Evolutionary conservation across 306 rosid species (phyloP).

Genomic region (Adenanthera pavonina): DNA sequence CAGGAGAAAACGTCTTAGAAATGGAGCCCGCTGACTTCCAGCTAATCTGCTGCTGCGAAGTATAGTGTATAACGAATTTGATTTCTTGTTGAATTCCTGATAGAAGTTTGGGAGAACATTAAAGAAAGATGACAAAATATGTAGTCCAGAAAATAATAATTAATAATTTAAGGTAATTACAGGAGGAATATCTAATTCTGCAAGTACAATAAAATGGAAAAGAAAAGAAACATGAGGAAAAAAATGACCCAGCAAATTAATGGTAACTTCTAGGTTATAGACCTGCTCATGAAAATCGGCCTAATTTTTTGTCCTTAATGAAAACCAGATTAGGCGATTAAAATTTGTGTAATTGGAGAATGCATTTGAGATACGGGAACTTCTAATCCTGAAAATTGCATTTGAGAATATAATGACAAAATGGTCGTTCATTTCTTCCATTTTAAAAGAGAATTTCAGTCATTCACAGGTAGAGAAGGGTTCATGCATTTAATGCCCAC

Average conservation of each 20-base stretch:
- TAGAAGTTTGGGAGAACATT: constrained; percentile 30
- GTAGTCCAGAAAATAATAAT: constrained; percentile 1
- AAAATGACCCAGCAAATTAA: not conserved
- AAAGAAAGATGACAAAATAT: constrained; percentile 17
- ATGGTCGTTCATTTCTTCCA: not conserved
- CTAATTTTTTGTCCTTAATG: not conserved
- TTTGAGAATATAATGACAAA: not conserved
- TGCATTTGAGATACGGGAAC: not conserved
- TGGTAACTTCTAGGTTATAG: not conserved
- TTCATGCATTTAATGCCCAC: not conserved
- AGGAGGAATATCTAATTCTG: not conserved
- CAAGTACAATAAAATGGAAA: not conserved
- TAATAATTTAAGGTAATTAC: not conserved
- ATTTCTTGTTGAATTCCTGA: constrained; percentile 96
- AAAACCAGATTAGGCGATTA: not conserved
- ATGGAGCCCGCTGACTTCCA: constrained; percentile 97
- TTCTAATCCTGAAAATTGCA: not conserved
- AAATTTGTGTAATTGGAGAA: not conserved
- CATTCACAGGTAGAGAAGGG: too few species aligned
- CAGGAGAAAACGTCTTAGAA: constrained; percentile 87
- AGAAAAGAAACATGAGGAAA: not conserved
- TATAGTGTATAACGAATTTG: constrained; percentile 94
- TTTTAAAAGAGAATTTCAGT: not conserved
- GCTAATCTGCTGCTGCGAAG: constrained; percentile 97
- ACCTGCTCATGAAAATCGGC: not conserved